A percentile compares a stretch with the other conserved stretches of the same genome.
Evolutionary conservation across 208 protist genomes (phyloP).

Genomic region (Leishmania mexicana): DNA sequence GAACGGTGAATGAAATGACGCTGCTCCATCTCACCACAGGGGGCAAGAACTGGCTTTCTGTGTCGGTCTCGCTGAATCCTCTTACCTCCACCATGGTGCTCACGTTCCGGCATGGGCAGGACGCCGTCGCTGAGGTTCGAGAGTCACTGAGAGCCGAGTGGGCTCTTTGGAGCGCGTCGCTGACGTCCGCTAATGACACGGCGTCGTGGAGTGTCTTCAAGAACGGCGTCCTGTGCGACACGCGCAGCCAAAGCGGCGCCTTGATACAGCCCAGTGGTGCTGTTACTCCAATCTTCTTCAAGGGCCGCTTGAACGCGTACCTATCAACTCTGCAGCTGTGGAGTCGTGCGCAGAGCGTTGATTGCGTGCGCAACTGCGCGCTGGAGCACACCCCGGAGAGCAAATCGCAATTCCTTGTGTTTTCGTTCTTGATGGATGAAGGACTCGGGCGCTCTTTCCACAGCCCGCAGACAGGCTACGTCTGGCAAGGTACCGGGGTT

Average conservation of each 20-base stretch:
- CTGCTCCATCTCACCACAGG: slow-evolving; percentile 47
- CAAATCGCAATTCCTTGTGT: slow-evolving; percentile 52
- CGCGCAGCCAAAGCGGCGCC: slow-evolving; percentile 42
- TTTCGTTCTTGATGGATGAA: slow-evolving; percentile 71
- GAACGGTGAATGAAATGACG: slow-evolving; percentile 39
- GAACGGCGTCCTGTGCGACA: slow-evolving; percentile 59
- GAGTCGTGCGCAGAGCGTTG: slow-evolving; percentile 45
- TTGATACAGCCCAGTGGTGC: slow-evolving; percentile 40
- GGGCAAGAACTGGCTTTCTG: slow-evolving; percentile 63
- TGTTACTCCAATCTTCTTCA: slow-evolving; percentile 19
- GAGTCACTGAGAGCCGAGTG: slow-evolving; percentile 61
- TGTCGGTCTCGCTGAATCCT: slow-evolving; percentile 46
- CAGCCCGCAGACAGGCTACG: slow-evolving; percentile 37
- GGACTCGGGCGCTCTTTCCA: slow-evolving; percentile 67
- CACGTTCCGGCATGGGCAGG: slow-evolving; percentile 66
- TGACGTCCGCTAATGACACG: slow-evolving; percentile 57
- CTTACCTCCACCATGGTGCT: slow-evolving; percentile 49
- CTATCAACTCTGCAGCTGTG: slow-evolving; percentile 56
- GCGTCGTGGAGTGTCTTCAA: slow-evolving; percentile 78
- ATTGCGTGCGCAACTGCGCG: slow-evolving; percentile 48
- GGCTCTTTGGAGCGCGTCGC: slow-evolving; percentile 76
- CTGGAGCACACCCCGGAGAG: slow-evolving; percentile 22
- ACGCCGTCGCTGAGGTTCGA: slow-evolving; percentile 64
- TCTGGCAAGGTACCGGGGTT: slow-evolving; percentile 50
- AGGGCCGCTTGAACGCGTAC: slow-evolving; percentile 33